Base-by-base conservation (phyloP, 2,329 filamentous ascomycete genomes). In the Trichoderma harzianum region DNA sequence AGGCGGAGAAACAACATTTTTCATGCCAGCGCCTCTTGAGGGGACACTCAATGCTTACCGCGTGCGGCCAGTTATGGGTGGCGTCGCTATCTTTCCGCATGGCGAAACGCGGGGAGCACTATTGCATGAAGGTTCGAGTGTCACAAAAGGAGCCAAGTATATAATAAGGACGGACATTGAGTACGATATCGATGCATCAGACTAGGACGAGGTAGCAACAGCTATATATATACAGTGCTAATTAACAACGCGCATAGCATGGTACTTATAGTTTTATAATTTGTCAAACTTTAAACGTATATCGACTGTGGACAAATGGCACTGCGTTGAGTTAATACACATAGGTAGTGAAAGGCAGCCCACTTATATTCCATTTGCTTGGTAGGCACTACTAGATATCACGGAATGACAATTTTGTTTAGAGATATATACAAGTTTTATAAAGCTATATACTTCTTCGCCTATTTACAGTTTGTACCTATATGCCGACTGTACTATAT, bases 161-260 rank as follows among this genome's bases (percentile, higher is more conserved):
- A 89, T 93, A 1, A 92, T 93, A 58, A 80, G 91, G 70, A 92
- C 90, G 0, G 91, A 93, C 78, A 88, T 93, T 5, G 87, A 92
- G 78, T 93, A 92, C 74, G 91, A 93, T 78, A 82, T 92, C 84
- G 81, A 84, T 51, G 34, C 65, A 18, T 58, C 26, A 28, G 24
- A 26, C 2, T 60, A 53, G 6, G 12, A n/a, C 16, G 7, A 47
- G 39, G 18, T n/a, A 47, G 39, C 39, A n/a, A 47, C 14, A 3
- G 16, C 1, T 39, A 18, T 39, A 39, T 39, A 39, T 39, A 39
- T 39, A 18, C 36, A 18, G 3, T 39, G 36, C 7, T 39, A 18
- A 18, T 39, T 7, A 39, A 39, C 36, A 18, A 18, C 36, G 6
- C 2, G 16, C 36, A 39, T 8, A 18, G 1, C 36, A 16, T 39